A percentile compares a stretch with the other conserved stretches of the same genome.
phyloP scores from a whole-genome alignment of 345 rosid species.

The Sisymbrium irio region DNA sequence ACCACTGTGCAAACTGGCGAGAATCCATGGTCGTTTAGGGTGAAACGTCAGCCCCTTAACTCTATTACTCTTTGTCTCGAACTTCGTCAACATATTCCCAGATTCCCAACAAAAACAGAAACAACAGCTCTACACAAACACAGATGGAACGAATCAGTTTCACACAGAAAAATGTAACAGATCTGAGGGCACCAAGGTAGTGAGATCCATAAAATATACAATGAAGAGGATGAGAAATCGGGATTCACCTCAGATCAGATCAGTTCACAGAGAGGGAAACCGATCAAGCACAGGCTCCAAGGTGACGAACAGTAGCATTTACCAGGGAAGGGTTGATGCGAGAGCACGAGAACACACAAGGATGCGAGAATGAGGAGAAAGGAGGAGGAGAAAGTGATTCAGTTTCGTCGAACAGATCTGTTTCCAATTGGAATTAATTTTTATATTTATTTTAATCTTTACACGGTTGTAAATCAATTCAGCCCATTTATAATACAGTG shows the following conservation, averaged over 20 bases:
- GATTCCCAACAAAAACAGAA: neutral
- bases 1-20: conserved; percentile 94
- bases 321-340: conserved; percentile 16
- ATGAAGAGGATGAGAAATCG: neutral
- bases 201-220: neutral
- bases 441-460: too few relatives aligned
- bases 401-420: conserved; percentile 33
- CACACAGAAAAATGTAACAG: neutral
- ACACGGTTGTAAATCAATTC: too few relatives aligned
- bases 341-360: neutral
- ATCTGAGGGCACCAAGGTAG: neutral
- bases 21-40: conserved; percentile 89
- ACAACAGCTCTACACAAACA: neutral
- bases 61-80: conserved; percentile 94
- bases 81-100: conserved; percentile 70
- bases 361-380: too few relatives aligned
- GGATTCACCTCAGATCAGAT: conserved; percentile 59
- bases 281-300: conserved; percentile 21
- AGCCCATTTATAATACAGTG: too few relatives aligned
- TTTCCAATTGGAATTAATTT: conserved; percentile 1
- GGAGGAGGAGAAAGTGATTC: conserved; percentile 13
- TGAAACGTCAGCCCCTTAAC: conserved; percentile 94
- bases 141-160: conserved; percentile 11
- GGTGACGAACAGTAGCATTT: conserved; percentile 24
- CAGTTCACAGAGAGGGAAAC: conserved; percentile 23